Evolutionary conservation across 768 basidiomycete species (phyloP).

Genomic region (Boletus edulis): DNA sequence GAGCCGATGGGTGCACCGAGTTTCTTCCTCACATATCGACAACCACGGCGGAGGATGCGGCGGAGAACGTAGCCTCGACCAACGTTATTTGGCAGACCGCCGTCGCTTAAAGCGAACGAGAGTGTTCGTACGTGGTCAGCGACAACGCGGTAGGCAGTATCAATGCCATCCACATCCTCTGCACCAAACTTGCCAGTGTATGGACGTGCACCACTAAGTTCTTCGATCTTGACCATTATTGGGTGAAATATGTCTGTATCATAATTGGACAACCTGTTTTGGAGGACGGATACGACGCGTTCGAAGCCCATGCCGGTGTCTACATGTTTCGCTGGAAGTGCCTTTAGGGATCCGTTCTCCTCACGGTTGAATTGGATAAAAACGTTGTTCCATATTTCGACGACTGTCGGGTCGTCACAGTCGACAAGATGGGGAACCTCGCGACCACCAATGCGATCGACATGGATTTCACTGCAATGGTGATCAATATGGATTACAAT

Average conservation of each 20-base stretch:
- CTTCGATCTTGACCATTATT: conserved; percentile 82
- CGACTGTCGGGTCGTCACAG: conserved; percentile 92
- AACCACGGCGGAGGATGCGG: conserved; percentile 88
- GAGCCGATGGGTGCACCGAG: conserved; percentile 88
- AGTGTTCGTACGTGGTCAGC: conserved; percentile 96
- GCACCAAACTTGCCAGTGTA: conserved; percentile 91
- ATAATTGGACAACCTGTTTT: conserved; percentile 92
- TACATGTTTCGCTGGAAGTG: conserved; percentile 90
- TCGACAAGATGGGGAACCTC: conserved; percentile 94
- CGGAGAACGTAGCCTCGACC: conserved; percentile 97
- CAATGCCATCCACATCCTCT: conserved; percentile 94
- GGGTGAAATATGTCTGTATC: conserved; percentile 95
- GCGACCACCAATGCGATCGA: conserved; percentile 95
- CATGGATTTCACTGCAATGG: conserved; percentile 82
- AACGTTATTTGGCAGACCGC: conserved; percentile 94
- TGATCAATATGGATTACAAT: not conserved
- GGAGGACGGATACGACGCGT: conserved; percentile 90
- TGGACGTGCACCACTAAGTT: conserved; percentile 82
- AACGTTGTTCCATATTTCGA: conserved; percentile 99
- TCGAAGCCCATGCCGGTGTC: conserved; percentile 99
- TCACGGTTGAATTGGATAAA: conserved; percentile 99
- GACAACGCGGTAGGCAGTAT: conserved; percentile 96
- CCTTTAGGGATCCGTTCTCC: conserved; percentile 73
- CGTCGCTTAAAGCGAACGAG: conserved; percentile 94
- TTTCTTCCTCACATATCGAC: conserved; percentile 95